Base-by-base conservation (phyloP, 495 filamentous ascomycete genomes). In the Aspergillus ostianus region DNA sequence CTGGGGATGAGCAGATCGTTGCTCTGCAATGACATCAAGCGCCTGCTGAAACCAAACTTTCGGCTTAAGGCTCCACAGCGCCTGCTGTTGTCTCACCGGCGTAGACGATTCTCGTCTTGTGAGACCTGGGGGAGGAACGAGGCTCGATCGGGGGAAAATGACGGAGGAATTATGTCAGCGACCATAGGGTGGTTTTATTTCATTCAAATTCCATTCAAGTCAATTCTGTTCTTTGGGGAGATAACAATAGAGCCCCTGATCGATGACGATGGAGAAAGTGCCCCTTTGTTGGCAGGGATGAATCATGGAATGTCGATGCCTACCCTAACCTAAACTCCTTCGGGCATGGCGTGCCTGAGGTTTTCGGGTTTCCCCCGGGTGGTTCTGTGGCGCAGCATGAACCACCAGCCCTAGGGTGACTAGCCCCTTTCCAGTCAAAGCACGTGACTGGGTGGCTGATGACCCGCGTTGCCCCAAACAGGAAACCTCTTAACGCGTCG, bases 401-500 rank as follows among this genome's bases (percentile, higher is more conserved):
- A 7, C 29, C 29, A 17, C 36, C 10, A 41, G 36, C 10, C 12
- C 36, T 15, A 13, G 8, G n/a, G n/a, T n/a, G n/a, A 41, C 36
- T 41, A 41, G 36, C 12, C 36, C 36, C 36, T 1, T 1, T 41
- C 12, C 1, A 10, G 36, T 4, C 3, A 15, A 4, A 15, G 32
- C 60, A 65, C 58, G 55, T 68, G 66, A 56, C 36, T 10, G 5
- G 41, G 60, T 59, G 62, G 60, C 53, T 56, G 6, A 0, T 10
- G 15, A 10, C 26, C 64, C 72, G 64, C 72, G 70, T 58, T 52
- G 26, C 8, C 69, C 68, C 29, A 67, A 75, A 67, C 0, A 50
- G 67, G 70, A 72, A 77, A 73, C 59, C 74, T 69, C 72, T 76
- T 77, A 66, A 77, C 74, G 73, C 74, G 74, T 57, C 36, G 21